Conservation (phyloP, 768 basidiomycete genomes). For the Candolleomyces efflorescens region DNA sequence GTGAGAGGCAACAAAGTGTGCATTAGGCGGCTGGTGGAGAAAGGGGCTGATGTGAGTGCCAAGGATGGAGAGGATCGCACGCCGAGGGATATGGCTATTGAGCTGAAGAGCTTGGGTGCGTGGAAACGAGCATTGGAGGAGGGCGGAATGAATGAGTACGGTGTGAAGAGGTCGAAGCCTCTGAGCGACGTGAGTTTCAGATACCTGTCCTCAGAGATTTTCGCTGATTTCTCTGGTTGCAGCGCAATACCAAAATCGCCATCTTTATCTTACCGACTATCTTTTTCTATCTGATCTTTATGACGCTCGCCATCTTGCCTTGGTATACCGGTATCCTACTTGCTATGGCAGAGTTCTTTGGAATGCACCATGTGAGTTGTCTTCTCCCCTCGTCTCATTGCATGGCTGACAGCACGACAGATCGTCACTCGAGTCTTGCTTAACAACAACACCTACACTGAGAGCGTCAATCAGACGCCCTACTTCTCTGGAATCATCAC, state of each 20-base stretch:
- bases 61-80: slow-evolving; percentile 86
- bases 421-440: slow-evolving; percentile 83
- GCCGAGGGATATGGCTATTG: slow-evolving; percentile 90
- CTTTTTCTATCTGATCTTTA: slow-evolving; percentile 81
- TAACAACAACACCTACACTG: slow-evolving; percentile 77
- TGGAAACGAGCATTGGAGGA: slow-evolving; percentile 90
- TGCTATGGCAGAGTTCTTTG: slow-evolving; percentile 83
- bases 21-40: slow-evolving; percentile 81
- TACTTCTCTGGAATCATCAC: slow-evolving; percentile 92
- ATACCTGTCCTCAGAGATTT: no score
- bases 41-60: slow-evolving; percentile 75
- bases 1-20: slow-evolving; percentile 90
- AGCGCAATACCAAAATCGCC: slow-evolving; percentile 71
- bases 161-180: slow-evolving; percentile 58
- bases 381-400: slow-evolving; percentile 4
- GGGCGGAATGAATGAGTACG: slow-evolving; percentile 77
- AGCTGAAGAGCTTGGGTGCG: slow-evolving; percentile 86
- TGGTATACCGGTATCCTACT: slow-evolving; percentile 88
- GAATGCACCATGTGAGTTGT: slow-evolving; percentile 85
- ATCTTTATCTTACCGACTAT: slow-evolving; percentile 77
- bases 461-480: slow-evolving; percentile 80
- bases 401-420: slow-evolving; percentile 29
- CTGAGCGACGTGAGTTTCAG: slow-evolving; percentile 49
- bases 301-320: slow-evolving; percentile 76
- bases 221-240: no score